Evolutionary conservation across 2,329 filamentous ascomycete species (phyloP).

Genomic region (Cladosporium austrohemisphaericum): DNA sequence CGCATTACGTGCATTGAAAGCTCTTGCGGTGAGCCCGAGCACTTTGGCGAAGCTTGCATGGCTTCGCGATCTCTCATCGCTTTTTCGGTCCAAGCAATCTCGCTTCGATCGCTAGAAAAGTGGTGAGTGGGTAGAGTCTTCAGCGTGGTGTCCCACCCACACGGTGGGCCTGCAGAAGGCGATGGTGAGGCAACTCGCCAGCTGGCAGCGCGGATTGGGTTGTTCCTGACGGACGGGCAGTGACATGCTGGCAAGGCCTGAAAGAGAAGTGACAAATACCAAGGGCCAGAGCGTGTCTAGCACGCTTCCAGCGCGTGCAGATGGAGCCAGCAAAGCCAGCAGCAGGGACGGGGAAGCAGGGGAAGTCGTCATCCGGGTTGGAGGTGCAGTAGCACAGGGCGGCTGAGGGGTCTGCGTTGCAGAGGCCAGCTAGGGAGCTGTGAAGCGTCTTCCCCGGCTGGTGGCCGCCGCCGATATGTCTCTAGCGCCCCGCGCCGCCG

Average conservation of each 20-base stretch:
- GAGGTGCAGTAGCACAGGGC: constrained; percentile 13
- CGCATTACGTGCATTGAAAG: background rate
- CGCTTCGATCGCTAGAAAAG: background rate
- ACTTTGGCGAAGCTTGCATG: background rate
- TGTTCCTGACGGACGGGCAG: too few relatives aligned
- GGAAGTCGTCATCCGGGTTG: constrained; percentile 6
- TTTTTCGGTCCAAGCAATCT: background rate
- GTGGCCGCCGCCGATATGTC: constrained; percentile 4
- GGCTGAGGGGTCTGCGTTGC: background rate
- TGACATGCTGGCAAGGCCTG: constrained; percentile 3
- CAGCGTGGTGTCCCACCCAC: constrained; percentile 9
- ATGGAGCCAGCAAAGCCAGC: constrained; percentile 4
- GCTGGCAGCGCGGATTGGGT: too few relatives aligned
- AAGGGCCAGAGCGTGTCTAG: constrained; percentile 2
- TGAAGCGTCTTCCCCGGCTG: constrained; percentile 7
- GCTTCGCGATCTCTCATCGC: background rate
- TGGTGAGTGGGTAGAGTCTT: constrained; percentile 1
- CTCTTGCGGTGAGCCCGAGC: background rate
- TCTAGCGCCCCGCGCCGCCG: background rate
- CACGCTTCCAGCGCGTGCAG: background rate
- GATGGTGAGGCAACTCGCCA: background rate
- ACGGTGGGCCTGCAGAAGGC: constrained; percentile 2
- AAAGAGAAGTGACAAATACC: constrained; percentile 3
- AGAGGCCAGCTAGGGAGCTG: background rate
- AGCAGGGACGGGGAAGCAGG: constrained; percentile 1